These are phyloP conservation scores for Cetraspora pellucida DNA, from an alignment of 192 early-diverging fungal species.

Conservation along the genomic window DNA sequence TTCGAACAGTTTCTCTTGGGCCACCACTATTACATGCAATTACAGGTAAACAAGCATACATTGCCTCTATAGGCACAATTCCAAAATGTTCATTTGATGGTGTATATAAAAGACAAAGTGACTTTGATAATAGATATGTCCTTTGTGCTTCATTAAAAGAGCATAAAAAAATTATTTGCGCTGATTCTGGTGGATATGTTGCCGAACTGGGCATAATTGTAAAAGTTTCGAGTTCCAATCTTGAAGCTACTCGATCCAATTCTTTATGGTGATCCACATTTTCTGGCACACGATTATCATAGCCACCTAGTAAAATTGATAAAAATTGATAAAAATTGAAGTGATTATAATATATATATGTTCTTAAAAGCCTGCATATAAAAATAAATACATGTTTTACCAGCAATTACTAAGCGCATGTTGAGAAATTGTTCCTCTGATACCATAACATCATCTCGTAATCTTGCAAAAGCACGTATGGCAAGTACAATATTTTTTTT, in stretches of 20 bases:
- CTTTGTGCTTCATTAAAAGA: slow-evolving; percentile 86
- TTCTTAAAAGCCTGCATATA: neutral
- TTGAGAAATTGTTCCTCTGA: slow-evolving; percentile 36
- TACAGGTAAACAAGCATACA: slow-evolving; percentile 87
- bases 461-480: slow-evolving; percentile 68
- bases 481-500: slow-evolving; percentile 89
- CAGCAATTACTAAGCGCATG: slow-evolving; percentile 75
- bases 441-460: slow-evolving; percentile 38
- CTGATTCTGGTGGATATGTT: slow-evolving; percentile 38
- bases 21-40: slow-evolving; percentile 87
- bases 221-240: slow-evolving; percentile 48
- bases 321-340: too few relatives aligned
- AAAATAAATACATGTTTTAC: slow-evolving; percentile 41
- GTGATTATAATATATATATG: neutral
- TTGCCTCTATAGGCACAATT: slow-evolving; percentile 95
- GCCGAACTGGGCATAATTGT: slow-evolving; percentile 44
- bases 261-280: slow-evolving; percentile 84
- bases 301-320: slow-evolving; percentile 65
- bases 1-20: slow-evolving; percentile 76
- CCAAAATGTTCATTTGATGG: slow-evolving; percentile 95
- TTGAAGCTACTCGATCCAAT: slow-evolving; percentile 60
- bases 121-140: slow-evolving; percentile 63
- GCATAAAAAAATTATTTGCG: slow-evolving; percentile 83
- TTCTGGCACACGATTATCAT: slow-evolving; percentile 81
- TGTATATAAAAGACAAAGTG: slow-evolving; percentile 81